A percentile compares a stretch with the other conserved stretches of the same genome.
Evolutionary conservation across 768 basidiomycete species (phyloP).

Genomic region (Collybia mongolica): DNA sequence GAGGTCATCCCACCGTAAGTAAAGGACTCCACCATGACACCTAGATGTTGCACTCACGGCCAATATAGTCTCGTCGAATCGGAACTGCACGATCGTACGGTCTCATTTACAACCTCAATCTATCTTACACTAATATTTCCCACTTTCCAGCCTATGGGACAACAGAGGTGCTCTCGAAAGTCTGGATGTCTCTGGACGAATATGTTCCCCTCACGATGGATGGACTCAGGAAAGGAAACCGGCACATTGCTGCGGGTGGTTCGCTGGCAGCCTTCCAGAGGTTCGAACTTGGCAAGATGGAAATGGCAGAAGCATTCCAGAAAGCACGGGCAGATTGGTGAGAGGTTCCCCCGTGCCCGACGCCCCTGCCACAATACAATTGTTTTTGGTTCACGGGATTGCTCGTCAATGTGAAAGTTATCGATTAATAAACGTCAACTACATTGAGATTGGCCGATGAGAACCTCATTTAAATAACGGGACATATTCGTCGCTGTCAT

Average conservation of each 20-base stretch:
- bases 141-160: conserved; percentile 47
- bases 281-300: conserved; percentile 33
- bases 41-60: neutral
- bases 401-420: too few species aligned
- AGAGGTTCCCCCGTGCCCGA: too few species aligned
- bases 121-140: neutral
- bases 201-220: conserved; percentile 36
- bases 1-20: conserved; percentile 62
- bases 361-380: too few species aligned
- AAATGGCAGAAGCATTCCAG: conserved; percentile 19
- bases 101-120: neutral
- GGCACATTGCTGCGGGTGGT: conserved; percentile 22
- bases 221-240: conserved; percentile 25
- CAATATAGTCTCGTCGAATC: conserved; percentile 54
- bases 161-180: conserved; percentile 41
- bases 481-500: too few species aligned
- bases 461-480: too few species aligned
- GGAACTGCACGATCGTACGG: conserved; percentile 57
- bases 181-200: conserved; percentile 53
- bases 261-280: conserved; percentile 22
- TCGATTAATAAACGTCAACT: too few species aligned
- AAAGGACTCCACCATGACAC: neutral
- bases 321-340: neutral
- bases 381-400: too few species aligned
- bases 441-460: too few species aligned